A percentile compares a stretch with the other conserved stretches of the same genome.
These are phyloP conservation scores for Mycena sanguinolenta DNA, from an alignment of 768 basidiomycete species.

Conservation along the genomic window DNA sequence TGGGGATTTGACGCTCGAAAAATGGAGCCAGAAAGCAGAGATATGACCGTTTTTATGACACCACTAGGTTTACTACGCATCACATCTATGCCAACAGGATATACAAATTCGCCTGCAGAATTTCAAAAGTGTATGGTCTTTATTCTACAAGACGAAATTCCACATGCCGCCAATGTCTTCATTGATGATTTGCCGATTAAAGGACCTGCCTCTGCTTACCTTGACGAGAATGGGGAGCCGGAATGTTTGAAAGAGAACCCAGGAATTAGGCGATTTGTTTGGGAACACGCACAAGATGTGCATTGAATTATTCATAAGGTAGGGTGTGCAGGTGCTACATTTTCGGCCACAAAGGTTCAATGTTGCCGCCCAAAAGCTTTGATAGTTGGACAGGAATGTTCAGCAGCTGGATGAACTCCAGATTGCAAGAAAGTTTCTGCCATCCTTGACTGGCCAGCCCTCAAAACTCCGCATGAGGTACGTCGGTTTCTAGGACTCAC, in stretches of 20 bases:
- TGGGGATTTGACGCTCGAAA: too few species aligned
- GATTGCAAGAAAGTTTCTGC: background rate
- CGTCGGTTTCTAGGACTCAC: constrained; percentile 45
- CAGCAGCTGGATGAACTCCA: background rate
- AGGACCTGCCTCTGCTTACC: too few species aligned
- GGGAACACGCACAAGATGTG: constrained; percentile 49
- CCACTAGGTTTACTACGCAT: too few species aligned
- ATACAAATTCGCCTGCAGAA: constrained; percentile 32
- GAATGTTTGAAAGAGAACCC: too few species aligned
- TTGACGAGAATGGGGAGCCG: too few species aligned
- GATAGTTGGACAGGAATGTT: background rate
- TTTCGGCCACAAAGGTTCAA: constrained; percentile 44
- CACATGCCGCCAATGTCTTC: constrained; percentile 43
- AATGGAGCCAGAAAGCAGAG: too few species aligned
- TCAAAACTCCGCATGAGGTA: background rate
- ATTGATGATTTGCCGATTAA: constrained; percentile 49
- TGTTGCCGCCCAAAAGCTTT: constrained; percentile 39
- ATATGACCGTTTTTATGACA: too few species aligned
- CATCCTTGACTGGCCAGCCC: background rate
- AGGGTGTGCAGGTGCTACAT: constrained; percentile 44
- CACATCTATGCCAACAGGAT: background rate
- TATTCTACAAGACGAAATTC: constrained; percentile 49
- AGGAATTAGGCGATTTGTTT: constrained; percentile 26
- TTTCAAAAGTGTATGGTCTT: constrained; percentile 42
- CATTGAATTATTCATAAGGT: constrained; percentile 46